Conservation (phyloP, 2,329 filamentous ascomycete genomes). For the Aspergillus sojae region DNA sequence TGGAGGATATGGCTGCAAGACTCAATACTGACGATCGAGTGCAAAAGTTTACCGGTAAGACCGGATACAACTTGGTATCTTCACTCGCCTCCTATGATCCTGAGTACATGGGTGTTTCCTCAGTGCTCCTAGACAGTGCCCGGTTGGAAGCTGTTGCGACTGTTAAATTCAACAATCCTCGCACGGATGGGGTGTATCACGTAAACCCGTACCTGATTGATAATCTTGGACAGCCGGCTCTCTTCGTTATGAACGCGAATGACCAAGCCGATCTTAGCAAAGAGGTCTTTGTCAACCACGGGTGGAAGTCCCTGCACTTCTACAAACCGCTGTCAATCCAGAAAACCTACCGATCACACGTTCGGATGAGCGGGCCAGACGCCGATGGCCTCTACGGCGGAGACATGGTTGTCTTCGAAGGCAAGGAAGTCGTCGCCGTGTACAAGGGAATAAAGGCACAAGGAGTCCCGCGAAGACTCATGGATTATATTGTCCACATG, state of each 20-base stretch:
- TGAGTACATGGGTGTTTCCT: constrained; percentile 1
- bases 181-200: constrained; percentile 54
- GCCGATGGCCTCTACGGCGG: constrained; percentile 55
- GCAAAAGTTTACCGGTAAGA: neutral
- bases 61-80: neutral
- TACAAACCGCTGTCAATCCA: constrained; percentile 50
- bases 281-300: constrained; percentile 64
- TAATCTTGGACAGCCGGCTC: constrained; percentile 59
- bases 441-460: constrained; percentile 47
- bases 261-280: constrained; percentile 63
- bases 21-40: neutral
- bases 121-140: constrained; percentile 53
- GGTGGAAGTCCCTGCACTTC: constrained; percentile 53
- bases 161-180: constrained; percentile 58
- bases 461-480: neutral
- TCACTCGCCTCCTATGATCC: neutral
- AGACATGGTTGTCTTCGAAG: constrained; percentile 62
- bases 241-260: constrained; percentile 64
- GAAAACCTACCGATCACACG: constrained; percentile 60
- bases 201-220: constrained; percentile 64
- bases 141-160: constrained; percentile 59
- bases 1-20: neutral
- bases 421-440: constrained; percentile 58
- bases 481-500: constrained; percentile 13
- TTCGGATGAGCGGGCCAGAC: constrained; percentile 55